phyloP scores from a whole-genome alignment of 306 rosid species.

The Trifolium repens region DNA sequence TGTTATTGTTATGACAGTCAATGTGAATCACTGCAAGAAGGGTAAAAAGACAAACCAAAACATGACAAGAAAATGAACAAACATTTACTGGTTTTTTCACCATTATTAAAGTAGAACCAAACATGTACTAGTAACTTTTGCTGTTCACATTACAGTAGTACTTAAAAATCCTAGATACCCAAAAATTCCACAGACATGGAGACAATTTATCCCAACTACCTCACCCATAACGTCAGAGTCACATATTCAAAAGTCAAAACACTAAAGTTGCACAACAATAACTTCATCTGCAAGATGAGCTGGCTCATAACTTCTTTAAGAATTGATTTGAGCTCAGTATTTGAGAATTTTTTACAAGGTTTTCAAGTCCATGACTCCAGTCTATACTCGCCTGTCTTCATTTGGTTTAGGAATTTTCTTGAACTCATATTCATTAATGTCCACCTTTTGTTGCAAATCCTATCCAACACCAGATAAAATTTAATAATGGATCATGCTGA shows the following conservation, averaged over 20 bases:
- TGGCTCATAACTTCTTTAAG: constrained; percentile 20
- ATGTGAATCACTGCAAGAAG: constrained; percentile 30
- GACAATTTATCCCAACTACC: constrained; percentile 31
- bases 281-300: constrained; percentile 32
- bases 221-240: constrained; percentile 27
- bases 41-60: constrained; percentile 30
- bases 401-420: constrained; percentile 75
- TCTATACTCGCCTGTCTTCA: constrained; percentile 51
- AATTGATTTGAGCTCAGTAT: constrained; percentile 12
- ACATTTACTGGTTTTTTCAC: constrained; percentile 18
- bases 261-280: constrained; percentile 18
- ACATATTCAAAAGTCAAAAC: constrained; percentile 34
- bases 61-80: constrained; percentile 24
- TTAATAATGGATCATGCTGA: constrained; percentile 24
- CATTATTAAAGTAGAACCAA: constrained; percentile 34
- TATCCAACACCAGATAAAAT: constrained; percentile 38
- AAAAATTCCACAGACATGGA: constrained; percentile 24
- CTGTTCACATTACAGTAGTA: constrained; percentile 24
- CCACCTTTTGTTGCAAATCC: constrained; percentile 76
- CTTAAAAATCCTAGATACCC: constrained; percentile 25
- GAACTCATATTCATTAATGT: constrained; percentile 72
- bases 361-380: constrained; percentile 29
- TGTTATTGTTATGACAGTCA: constrained; percentile 40
- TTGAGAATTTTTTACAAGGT: constrained; percentile 18
- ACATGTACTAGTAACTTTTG: constrained; percentile 11